Base-by-base conservation (phyloP, 345 rosid genomes). In the Ricinus communis region DNA sequence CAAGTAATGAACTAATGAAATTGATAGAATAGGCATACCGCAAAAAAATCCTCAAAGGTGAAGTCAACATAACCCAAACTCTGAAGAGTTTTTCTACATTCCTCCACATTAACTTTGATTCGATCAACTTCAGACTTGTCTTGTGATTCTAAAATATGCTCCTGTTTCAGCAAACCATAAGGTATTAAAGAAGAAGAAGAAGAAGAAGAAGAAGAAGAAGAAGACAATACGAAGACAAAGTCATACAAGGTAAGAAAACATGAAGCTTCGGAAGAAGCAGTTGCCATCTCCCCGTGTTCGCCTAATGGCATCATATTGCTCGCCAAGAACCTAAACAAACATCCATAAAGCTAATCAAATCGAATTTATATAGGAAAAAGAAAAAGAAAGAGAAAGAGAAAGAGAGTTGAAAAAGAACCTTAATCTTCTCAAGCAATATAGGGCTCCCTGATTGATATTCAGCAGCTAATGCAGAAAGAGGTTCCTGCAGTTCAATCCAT, bases 201-300 rank as follows among this genome's bases (percentile, higher is more conserved):
- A 9, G 9, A 38, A 38, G 5, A 38, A 38, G 5, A 38, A 9
- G 9, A 38, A 43, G 14, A 1, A 43, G 5, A 1, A 12, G 8
- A 12, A 43, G 14, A 43, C 47, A 8, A 9, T 43, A 43, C 11
- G 8, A 43, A 43, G 13, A 43, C 47, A 4, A 70, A 30, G 60
- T 74, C 91, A 71, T 91, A 93, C 98, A 71, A 96, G 98, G 82
- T 96, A 96, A 1, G 98, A 82, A 75, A 93, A 93, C 99, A 93
- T 93, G 76, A 95, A 93, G 77, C 98, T 83, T 18, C 97, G 90
- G 76, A 96, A 96, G 78, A 96, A 96, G 85, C 99, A 96, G 71
- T 96, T 96, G 50, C 99, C 99, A 85, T 96, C 99, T 6, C 99
- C 99, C 30, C 95, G 85, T 22, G 99, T 88, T 79, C 99, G 81